Percentiles rank a stretch among this genome's conserved stretches.
Evolutionary conservation across 805 yeast species (phyloP).

Genomic region (Lachancea sp.): DNA sequence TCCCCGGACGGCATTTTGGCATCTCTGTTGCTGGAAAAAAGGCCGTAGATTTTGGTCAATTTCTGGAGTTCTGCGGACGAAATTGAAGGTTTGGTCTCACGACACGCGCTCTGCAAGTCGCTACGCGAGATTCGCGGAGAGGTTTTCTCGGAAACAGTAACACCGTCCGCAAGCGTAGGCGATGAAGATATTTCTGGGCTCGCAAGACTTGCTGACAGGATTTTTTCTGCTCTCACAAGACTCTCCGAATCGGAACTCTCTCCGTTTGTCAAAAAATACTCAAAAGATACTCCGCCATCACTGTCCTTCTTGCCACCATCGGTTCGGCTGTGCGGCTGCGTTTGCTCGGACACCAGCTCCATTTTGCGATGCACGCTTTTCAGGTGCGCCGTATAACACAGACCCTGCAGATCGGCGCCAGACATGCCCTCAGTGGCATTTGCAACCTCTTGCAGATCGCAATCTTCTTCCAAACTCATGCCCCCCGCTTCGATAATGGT

Average conservation of each 20-base stretch:
- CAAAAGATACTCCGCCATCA: background rate
- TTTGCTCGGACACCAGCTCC: background rate
- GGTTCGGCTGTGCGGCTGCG: background rate
- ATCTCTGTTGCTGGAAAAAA: constrained; percentile 70
- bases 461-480: constrained; percentile 48
- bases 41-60: constrained; percentile 55
- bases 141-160: constrained; percentile 13
- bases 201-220: background rate
- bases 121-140: constrained; percentile 35
- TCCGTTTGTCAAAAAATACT: background rate
- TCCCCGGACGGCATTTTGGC: constrained; percentile 87
- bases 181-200: too few relatives aligned
- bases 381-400: constrained; percentile 85
- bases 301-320: too few relatives aligned
- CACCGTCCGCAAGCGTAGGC: too few relatives aligned
- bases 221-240: background rate
- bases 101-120: constrained; percentile 57
- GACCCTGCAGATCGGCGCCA: constrained; percentile 92
- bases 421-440: constrained; percentile 65
- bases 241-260: background rate
- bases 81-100: constrained; percentile 85
- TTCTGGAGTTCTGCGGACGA: constrained; percentile 64
- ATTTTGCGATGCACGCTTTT: constrained; percentile 69
- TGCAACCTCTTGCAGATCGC: constrained; percentile 53
- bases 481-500: constrained; percentile 12